Evolutionary conservation across 805 yeast species (phyloP).

Genomic region (Saccharomyces paradoxus): DNA sequence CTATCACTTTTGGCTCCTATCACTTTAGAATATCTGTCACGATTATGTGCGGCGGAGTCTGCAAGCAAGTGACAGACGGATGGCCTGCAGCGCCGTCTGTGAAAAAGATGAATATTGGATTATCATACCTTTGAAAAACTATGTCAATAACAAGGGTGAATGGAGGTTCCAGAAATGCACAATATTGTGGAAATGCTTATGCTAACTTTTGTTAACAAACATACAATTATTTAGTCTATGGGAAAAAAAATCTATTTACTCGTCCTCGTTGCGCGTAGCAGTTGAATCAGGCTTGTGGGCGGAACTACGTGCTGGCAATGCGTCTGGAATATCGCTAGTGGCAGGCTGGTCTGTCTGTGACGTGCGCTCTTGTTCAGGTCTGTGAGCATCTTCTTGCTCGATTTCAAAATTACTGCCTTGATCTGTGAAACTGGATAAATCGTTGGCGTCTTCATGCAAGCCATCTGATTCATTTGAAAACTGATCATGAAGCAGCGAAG

Average conservation of each 20-base stretch:
- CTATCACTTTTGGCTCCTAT: background rate
- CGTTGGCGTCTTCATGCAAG: slow-evolving; percentile 41
- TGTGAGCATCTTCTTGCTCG: slow-evolving; percentile 25
- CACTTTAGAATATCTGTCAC: background rate
- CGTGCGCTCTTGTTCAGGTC: background rate
- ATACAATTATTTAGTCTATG: too few relatives aligned
- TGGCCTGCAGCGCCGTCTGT: background rate
- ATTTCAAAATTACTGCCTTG: slow-evolving; percentile 30
- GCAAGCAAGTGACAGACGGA: background rate
- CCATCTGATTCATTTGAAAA: slow-evolving; percentile 32
- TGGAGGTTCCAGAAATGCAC: background rate
- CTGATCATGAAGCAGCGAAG: slow-evolving; percentile 27
- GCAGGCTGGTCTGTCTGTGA: slow-evolving; percentile 5
- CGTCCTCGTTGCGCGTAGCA: background rate
- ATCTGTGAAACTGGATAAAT: slow-evolving; percentile 36
- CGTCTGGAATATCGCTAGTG: background rate
- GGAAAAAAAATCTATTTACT: background rate
- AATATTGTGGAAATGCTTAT: background rate
- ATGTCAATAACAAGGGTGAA: background rate
- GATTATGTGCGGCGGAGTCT: background rate
- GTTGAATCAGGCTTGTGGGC: background rate
- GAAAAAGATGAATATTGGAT: background rate
- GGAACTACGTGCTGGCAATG: background rate
- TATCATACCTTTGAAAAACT: background rate
- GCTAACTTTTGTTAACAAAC: too few relatives aligned